These are phyloP conservation scores for Fusarium virguliforme DNA, from an alignment of 2,329 filamentous ascomycete species.

Conservation along the genomic window DNA sequence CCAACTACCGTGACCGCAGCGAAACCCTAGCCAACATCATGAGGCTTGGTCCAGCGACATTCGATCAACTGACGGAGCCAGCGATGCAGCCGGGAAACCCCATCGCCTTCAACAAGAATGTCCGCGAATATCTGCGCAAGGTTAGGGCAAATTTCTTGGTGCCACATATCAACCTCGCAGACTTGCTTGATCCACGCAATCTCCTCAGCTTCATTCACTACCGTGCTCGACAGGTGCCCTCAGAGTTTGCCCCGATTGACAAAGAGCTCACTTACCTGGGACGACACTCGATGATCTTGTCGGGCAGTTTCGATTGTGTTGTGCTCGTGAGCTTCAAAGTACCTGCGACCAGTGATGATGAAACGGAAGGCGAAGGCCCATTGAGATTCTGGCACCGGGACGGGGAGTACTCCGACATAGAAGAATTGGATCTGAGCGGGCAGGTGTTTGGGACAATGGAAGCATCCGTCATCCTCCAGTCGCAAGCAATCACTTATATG, in stretches of 20 bases:
- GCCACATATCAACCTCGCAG: constrained; percentile 44
- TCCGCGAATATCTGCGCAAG: constrained; percentile 23
- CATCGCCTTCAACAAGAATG: constrained; percentile 28
- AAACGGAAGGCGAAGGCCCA: neutral
- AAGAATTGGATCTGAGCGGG: neutral
- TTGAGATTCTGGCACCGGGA: neutral
- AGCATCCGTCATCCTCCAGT: constrained; percentile 38
- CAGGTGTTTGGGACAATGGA: constrained; percentile 31
- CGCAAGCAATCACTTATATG: constrained; percentile 35
- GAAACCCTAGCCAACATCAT: neutral
- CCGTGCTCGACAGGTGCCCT: constrained; percentile 33
- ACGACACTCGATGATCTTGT: constrained; percentile 31
- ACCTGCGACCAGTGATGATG: neutral
- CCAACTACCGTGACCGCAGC: constrained; percentile 33
- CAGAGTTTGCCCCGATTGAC: constrained; percentile 32
- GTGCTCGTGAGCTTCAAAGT: neutral
- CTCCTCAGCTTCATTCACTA: constrained; percentile 45
- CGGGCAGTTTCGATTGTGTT: constrained; percentile 25
- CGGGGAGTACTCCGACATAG: neutral
- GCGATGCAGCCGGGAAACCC: neutral
- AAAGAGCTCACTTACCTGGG: constrained; percentile 42
- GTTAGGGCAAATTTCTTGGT: constrained; percentile 43
- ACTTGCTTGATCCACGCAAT: constrained; percentile 35
- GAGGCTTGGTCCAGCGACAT: accelerated
- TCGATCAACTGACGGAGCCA: constrained; percentile 11